phyloP scores from a whole-genome alignment of 2,329 filamentous ascomycete genomes.

The Ustulina deusta region DNA sequence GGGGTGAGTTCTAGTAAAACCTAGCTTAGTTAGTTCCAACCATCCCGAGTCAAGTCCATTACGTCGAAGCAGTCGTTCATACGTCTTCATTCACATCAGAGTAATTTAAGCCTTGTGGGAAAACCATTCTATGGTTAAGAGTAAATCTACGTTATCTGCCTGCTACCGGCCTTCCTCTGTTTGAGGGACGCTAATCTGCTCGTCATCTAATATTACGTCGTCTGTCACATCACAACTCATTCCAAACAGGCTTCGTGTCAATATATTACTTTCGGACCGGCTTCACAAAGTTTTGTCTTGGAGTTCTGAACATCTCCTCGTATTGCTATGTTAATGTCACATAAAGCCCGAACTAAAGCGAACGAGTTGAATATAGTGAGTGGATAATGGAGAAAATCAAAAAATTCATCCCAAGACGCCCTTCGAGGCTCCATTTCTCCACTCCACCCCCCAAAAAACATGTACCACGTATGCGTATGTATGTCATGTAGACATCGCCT shows the following conservation, averaged over 20 bases:
- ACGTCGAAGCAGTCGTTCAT: background rate
- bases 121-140: constrained; percentile 8
- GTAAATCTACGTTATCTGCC: background rate
- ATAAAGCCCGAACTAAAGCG: constrained; percentile 7
- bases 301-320: constrained; percentile 7
- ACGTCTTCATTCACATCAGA: background rate
- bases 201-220: background rate
- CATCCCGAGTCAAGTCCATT: background rate
- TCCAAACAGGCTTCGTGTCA: background rate
- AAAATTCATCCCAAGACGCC: constrained; percentile 20
- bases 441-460: constrained; percentile 1
- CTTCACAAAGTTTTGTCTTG: background rate
- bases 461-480: constrained; percentile 21
- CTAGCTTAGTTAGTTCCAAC: background rate
- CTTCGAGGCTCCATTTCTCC: constrained; percentile 28
- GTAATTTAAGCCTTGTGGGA: background rate
- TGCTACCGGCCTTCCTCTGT: background rate
- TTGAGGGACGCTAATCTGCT: background rate
- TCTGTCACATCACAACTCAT: constrained; percentile 15
- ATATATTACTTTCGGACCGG: background rate
- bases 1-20: background rate
- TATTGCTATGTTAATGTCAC: constrained; percentile 13
- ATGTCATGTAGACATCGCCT: constrained; percentile 25
- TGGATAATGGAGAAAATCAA: constrained; percentile 21
- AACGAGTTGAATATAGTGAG: constrained; percentile 28